A percentile compares a stretch with the other conserved stretches of the same genome.
These are phyloP conservation scores for Nicotiana attenuata DNA, from an alignment of 257 asterid genomes.

Conservation along the genomic window DNA sequence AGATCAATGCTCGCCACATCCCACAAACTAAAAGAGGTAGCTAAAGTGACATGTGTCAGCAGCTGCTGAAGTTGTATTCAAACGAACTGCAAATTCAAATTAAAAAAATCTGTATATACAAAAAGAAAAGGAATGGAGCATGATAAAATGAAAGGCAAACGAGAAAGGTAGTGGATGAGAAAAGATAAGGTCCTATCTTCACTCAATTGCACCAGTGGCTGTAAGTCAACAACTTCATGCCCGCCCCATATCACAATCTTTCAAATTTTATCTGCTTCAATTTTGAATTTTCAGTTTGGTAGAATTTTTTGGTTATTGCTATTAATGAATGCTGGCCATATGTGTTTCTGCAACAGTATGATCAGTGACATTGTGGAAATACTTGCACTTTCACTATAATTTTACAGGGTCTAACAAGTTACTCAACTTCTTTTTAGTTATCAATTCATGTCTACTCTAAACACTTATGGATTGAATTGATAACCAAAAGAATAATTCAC, in stretches of 20 bases:
- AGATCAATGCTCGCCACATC: neutral
- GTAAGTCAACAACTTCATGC: neutral
- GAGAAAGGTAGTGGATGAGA: constrained; percentile 19
- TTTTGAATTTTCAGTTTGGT: neutral
- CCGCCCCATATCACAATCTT: neutral
- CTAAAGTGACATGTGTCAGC: neutral
- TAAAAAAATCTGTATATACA: neutral
- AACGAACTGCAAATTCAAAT: neutral
- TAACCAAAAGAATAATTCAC: neutral
- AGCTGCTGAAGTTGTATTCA: neutral
- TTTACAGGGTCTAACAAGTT: neutral
- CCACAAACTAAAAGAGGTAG: neutral
- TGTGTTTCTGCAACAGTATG: neutral
- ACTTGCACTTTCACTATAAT: neutral
- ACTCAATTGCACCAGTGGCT: constrained; percentile 1
- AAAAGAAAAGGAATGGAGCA: constrained; percentile 20
- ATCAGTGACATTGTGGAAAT: neutral
- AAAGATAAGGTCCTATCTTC: constrained; percentile 68
- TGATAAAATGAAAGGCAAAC: constrained; percentile 18
- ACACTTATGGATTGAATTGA: neutral
- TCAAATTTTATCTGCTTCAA: neutral
- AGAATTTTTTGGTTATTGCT: neutral
- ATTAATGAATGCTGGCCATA: neutral
- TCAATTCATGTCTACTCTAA: neutral
- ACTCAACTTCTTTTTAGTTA: neutral